A percentile compares a stretch with the other conserved stretches of the same genome.
Evolutionary conservation across 495 filamentous ascomycete genomes (phyloP).

Genomic region (Polyplosphaeria fusca): DNA sequence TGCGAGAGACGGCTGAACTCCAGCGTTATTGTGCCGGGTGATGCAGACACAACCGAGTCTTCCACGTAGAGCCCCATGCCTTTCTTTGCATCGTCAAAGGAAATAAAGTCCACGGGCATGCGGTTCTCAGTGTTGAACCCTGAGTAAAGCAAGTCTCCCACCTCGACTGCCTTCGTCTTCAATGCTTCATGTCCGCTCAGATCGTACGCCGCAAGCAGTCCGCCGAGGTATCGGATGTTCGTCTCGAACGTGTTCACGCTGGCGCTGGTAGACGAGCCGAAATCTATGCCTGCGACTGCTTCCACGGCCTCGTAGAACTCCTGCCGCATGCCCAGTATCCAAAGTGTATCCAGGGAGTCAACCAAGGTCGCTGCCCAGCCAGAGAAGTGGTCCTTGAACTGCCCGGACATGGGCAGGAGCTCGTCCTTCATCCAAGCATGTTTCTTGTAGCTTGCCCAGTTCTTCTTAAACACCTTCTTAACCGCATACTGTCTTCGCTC

Average conservation of each 20-base stretch:
- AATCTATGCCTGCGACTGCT: constrained; percentile 55
- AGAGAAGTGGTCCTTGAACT: constrained; percentile 50
- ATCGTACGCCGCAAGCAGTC: constrained; percentile 41
- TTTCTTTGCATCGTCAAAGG: constrained; percentile 41
- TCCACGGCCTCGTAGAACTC: constrained; percentile 59
- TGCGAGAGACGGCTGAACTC: constrained; percentile 42
- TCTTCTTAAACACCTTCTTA: constrained; percentile 36
- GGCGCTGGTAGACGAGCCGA: constrained; percentile 41
- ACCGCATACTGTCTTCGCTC: constrained; percentile 31
- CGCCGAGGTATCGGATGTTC: constrained; percentile 42
- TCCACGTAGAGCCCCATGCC: constrained; percentile 45
- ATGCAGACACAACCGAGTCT: constrained; percentile 42
- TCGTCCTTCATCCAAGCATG: constrained; percentile 43
- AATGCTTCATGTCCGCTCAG: constrained; percentile 38
- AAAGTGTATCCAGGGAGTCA: constrained; percentile 60
- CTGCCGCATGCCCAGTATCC: constrained; percentile 60
- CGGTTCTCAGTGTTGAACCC: constrained; percentile 44
- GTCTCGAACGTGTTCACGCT: constrained; percentile 44
- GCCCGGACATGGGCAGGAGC: constrained; percentile 38
- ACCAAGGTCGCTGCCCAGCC: constrained; percentile 62
- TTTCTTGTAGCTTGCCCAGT: constrained; percentile 38
- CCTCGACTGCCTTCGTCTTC: constrained; percentile 39
- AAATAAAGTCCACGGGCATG: constrained; percentile 50
- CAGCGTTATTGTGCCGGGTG: constrained; percentile 40
- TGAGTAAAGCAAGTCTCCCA: constrained; percentile 41